Evolutionary conservation across 2,329 filamentous ascomycete species (phyloP), one percentile per base, ranked within the genome.

Genomic region (Phyllosticta citrichinensis): DNA sequence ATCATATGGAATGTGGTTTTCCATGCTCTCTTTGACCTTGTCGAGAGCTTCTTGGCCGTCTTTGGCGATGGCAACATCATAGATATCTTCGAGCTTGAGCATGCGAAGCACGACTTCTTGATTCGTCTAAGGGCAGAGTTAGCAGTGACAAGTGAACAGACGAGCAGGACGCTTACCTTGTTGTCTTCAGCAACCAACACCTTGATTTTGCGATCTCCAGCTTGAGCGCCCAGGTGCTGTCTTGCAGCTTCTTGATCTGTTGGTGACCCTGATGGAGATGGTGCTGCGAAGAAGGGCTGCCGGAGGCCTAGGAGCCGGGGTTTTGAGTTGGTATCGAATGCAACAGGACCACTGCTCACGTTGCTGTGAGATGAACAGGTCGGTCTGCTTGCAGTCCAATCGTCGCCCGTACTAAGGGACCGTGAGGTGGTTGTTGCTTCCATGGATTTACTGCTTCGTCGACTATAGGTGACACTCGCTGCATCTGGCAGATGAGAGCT

Each of bases 141-240:
- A 60, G 58, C 24, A n/a, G 50, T 9, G 14, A 9, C 12, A 6
- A 24, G 20, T 85, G 25, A 84, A 80, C 56, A 33, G 11, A 12
- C 33, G 5, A 10, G 11, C 5, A 14, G 33, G 5, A 12, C 4
- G 10, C 24, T 53, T 12, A 61, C 58, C 40, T 83, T 82, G 70
- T 88, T 88, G 68, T 88, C 85, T 72, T 97, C 92, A 0, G 92
- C 92, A 12, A 97, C 91, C 9, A 97, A 79, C 0, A 96, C 89
- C 19, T 88, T 86, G 52, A 96, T 80, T 65, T 86, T 91, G 30
- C 81, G 77, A 14, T 75, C 80, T 2, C 80, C 80, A 70, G 87
- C 82, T 1, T 83, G 83, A 64, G 86, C 82, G 9, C 84, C 86
- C 64, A 89, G 83, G 5, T 83, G 81, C 64, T 88, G 81, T 65